Evolutionary conservation across 1,284 basidiomycete species (phyloP).

Genomic region (Abortiporus biennis): DNA sequence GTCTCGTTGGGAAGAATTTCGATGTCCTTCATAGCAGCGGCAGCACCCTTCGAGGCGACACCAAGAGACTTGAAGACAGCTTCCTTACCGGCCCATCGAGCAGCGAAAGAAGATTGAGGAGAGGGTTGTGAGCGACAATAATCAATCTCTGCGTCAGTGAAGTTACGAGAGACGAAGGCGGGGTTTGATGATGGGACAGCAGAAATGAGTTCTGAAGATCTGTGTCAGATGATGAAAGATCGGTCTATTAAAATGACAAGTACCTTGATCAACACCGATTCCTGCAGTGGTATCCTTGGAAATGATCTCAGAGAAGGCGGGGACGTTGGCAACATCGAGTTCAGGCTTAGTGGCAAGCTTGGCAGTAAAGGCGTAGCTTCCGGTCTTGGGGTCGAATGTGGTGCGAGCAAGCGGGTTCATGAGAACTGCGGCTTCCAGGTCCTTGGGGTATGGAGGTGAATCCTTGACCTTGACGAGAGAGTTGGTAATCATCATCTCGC

Average conservation of each 20-base stretch:
- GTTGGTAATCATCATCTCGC: constrained; percentile 91
- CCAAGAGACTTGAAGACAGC: constrained; percentile 98
- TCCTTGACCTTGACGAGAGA: constrained; percentile 96
- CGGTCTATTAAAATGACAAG: constrained; percentile 14
- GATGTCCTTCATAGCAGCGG: constrained; percentile 92
- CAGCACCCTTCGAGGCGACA: constrained; percentile 86
- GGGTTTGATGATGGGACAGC: constrained; percentile 86
- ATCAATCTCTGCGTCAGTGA: constrained; percentile 81
- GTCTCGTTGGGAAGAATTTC: constrained; percentile 80
- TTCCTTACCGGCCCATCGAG: constrained; percentile 97
- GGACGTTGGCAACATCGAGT: constrained; percentile 63
- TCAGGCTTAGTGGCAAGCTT: constrained; percentile 52
- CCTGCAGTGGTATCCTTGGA: constrained; percentile 48
- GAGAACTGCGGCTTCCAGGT: constrained; percentile 85
- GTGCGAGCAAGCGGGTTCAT: constrained; percentile 92
- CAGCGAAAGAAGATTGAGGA: constrained; percentile 87
- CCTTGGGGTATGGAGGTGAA: constrained; percentile 82
- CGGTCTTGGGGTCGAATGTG: constrained; percentile 75
- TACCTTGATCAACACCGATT: constrained; percentile 85
- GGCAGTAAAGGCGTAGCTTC: constrained; percentile 75
- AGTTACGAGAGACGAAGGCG: constrained; percentile 91
- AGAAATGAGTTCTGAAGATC: constrained; percentile 77
- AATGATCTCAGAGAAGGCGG: constrained; percentile 52
- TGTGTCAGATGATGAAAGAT: constrained; percentile 14
- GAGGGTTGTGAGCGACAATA: constrained; percentile 91